Base-by-base conservation (phyloP, 805 yeast genomes). In the Hanseniaspora lachancei region DNA sequence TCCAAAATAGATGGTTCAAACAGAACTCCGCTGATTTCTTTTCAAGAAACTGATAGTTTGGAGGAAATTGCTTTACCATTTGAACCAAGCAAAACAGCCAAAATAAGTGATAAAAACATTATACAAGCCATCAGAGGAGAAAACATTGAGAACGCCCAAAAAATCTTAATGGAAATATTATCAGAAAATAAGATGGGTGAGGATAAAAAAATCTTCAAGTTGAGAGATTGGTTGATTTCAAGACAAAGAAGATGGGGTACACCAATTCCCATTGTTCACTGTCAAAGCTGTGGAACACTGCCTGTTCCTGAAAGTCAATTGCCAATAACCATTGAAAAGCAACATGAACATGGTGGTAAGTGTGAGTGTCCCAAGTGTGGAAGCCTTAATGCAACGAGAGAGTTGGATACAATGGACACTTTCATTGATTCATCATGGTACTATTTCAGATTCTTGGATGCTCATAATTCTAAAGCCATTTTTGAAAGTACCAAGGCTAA, bases 361-460 rank as follows among this genome's bases (percentile, higher is more conserved):
- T 79, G 84, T 0, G 67, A 72, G 34, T 93, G 98, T 67, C 98
- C 98, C 7, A 74, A 77, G 0, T 93, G 98, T 71, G 81, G 81
- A 3, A 62, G 66, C 8, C 72, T 73, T 1, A 69, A 73, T 20
- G 95, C 96, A 0, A 80, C 77, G 57, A 77, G 98, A 62, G 98
- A 93, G 60, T 87, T 97, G 0, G 98, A 93, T 64, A 93, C 98
- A 0, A 91, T 93, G 98, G 98, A 93, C 65, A 93, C 98, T 0
- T 93, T 93, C 64, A 91, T 93, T 80, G 98, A 93, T 69, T 86
- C 95, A 18, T 89, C 97, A 3, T 93, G 98, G 98, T 93, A 93
- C 68, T 86, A 78, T 67, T 82, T 93, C 71, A 77, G 98, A 58
- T 89, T 79, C 62, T 69, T 82, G 2, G 97, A 93, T 66, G 73